Evolutionary conservation across 139 green algal species (phyloP), one percentile per base, ranked within the genome.

Genomic region (Nannochloris sp.): DNA sequence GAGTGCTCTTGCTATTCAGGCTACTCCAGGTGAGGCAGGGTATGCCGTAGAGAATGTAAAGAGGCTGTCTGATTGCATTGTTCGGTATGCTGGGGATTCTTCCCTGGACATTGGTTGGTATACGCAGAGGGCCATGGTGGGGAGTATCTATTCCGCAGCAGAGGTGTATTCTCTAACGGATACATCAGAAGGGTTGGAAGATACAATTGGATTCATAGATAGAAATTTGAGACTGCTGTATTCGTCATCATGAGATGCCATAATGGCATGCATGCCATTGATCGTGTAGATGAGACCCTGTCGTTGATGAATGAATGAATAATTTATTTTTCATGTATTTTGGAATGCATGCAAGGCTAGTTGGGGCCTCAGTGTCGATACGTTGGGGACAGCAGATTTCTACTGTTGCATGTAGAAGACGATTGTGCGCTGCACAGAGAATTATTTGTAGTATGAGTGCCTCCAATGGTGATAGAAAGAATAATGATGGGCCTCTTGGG

Each of bases 131-230:
- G 82, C 70, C 0, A 37, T 79, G 33, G 59, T 92, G 33, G 71
- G 73, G 0, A 71, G 68, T 0, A 68, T 86, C 2, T 91, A 88
- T 57, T 68, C 65, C 8, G 71, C 67, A 20, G 82, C 79, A 40
- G 83, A 89, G 71, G 69, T 92, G 6, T 91, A 82, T 71, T 89
- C 91, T 81, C 69, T 93, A 3, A 90, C 80, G 28, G 86, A 93
- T 72, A 82, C 73, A 51, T 88, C 80, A 0, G 75, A 81, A 37
- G 80, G 63, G 3, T 85, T 73, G 61, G 50, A 61, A 23, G 82
- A 91, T 62, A 89, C 84, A 8, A 28, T 53, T 53, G 46, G n/a
- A 20, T 53, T 53, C n/a, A 53, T 53, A 10, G 46, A 53, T 28
- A 53, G 46, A 53, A 40, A 40, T 40, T 4, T 40, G 33, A 40